A percentile compares a stretch with the other conserved stretches of the same genome.
Conservation (phyloP, 495 filamentous ascomycete species). For the Daldinia concentrica region DNA sequence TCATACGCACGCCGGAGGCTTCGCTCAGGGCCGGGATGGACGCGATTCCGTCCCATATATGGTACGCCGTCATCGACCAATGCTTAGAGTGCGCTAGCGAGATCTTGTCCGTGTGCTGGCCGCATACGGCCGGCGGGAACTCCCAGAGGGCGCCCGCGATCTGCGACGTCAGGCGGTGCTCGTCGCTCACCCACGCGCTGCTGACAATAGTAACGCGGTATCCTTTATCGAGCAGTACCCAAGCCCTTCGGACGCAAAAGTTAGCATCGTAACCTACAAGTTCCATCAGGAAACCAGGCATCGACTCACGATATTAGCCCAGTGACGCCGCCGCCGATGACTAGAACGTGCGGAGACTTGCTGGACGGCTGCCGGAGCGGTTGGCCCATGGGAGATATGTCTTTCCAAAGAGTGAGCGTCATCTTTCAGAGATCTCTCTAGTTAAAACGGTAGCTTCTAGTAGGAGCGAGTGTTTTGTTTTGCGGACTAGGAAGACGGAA, state of each 20-base stretch:
- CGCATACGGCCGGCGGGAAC: constrained; percentile 59
- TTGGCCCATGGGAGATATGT: constrained; percentile 44
- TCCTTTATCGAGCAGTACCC: constrained; percentile 59
- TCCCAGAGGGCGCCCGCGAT: constrained; percentile 64
- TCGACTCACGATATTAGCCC: constrained; percentile 51
- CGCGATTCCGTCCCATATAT: constrained; percentile 55
- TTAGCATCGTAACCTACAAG: constrained; percentile 18
- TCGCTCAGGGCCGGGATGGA: constrained; percentile 44
- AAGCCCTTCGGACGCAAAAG: constrained; percentile 41
- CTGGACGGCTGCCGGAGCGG: constrained; percentile 39
- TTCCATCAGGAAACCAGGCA: not conserved
- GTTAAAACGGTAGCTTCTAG: not conserved
- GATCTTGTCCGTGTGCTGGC: constrained; percentile 55
- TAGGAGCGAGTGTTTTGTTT: constrained; percentile 3
- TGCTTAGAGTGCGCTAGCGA: constrained; percentile 52
- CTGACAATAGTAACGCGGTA: constrained; percentile 61
- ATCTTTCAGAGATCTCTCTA: constrained; percentile 26
- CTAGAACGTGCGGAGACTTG: constrained; percentile 49
- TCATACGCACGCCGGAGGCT: constrained; percentile 56
- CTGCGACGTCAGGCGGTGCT: constrained; percentile 60
- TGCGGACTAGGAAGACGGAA: not conserved
- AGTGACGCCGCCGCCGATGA: constrained; percentile 60
- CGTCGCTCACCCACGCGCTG: constrained; percentile 53
- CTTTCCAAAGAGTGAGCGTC: constrained; percentile 46
- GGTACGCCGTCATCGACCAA: constrained; percentile 58